A percentile compares a stretch with the other conserved stretches of the same genome.
Conservation (phyloP, 2,329 filamentous ascomycete species). For the Fusarium albosuccineum region DNA sequence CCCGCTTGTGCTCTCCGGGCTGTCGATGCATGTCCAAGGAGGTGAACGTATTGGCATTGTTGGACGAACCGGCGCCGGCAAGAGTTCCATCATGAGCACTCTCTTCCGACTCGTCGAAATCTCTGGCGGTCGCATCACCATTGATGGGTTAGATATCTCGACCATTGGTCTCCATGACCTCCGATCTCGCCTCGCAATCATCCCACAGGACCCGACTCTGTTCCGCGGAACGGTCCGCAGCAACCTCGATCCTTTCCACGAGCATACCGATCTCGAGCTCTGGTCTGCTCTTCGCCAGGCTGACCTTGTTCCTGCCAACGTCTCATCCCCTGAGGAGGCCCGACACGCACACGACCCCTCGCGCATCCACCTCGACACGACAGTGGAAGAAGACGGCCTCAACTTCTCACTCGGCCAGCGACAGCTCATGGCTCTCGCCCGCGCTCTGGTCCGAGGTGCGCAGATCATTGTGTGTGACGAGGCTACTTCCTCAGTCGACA, state of each 20-base stretch:
- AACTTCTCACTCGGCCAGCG: constrained; percentile 97
- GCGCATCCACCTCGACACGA: constrained; percentile 84
- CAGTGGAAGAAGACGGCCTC: constrained; percentile 93
- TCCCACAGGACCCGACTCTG: constrained; percentile 86
- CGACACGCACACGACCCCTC: constrained; percentile 74
- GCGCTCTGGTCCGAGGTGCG: constrained; percentile 86
- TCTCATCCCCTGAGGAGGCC: constrained; percentile 74
- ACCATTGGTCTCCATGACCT: constrained; percentile 81
- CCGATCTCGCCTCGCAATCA: constrained; percentile 82
- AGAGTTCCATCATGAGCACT: constrained; percentile 86
- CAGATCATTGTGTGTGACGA: constrained; percentile 98
- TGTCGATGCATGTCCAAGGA: constrained; percentile 78
- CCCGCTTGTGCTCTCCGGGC: constrained; percentile 78
- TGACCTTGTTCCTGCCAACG: constrained; percentile 73
- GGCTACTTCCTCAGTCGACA: constrained; percentile 91
- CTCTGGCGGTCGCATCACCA: constrained; percentile 71
- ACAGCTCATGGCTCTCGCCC: constrained; percentile 93
- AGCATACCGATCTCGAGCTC: constrained; percentile 82
- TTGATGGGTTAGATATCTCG: constrained; percentile 77
- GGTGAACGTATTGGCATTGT: constrained; percentile 87
- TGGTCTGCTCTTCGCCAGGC: constrained; percentile 84
- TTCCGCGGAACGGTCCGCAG: constrained; percentile 84
- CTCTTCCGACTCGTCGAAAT: constrained; percentile 82
- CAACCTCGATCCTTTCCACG: constrained; percentile 84
- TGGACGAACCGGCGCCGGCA: constrained; percentile 85